Evolutionary conservation across 352 stramenopile species (phyloP), one percentile per base, ranked within the genome.

Genomic region (Phytophthora boehmeriae): DNA sequence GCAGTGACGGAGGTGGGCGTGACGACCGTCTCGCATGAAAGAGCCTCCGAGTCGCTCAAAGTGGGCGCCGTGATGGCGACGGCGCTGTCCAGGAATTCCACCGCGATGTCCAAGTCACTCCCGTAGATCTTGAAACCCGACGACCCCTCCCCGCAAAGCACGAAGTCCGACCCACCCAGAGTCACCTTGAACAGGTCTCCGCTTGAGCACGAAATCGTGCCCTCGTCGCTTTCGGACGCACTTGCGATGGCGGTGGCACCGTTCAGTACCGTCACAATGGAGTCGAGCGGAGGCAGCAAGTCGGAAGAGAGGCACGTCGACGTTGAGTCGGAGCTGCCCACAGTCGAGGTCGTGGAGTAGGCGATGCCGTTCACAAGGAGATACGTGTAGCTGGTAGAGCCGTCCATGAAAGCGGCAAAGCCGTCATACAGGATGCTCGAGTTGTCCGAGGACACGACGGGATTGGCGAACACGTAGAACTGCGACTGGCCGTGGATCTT

Each of bases 391-490:
- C 47, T 46, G 0, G 54, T 66, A 22, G 50, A 44, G 28, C 50
- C 54, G 35, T 67, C 57, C 17, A 59, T 47, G 42, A 71, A 64
- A 1, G 48, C 42, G 19, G 65, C 47, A 44, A 64, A 67, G 11
- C 54, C 65, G 54, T 76, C 49, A 50, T 72, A 81, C 30, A 71
- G 34, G n/a, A 82, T 59, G n/a, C 39, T 52, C 11, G 54, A 50
- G 36, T 57, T 57, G 55, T 63, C 48, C 2, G 39, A 28, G 1
- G 53, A 58, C 42, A 72, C 54, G 22, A 76, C 54, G 4, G 63
- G 73, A 25, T 71, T 78, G 5, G 65, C 70, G 25, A 80, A 69
- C 14, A 76, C 54, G 30, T 79, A 50, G 39, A 78, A 72, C 38
- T 76, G 41, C 17, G 61, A 50, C 8, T 68, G 48, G 9, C 64